These are phyloP conservation scores for Phytomonas serpens DNA, from an alignment of 208 protist genomes.

Conservation along the genomic window DNA sequence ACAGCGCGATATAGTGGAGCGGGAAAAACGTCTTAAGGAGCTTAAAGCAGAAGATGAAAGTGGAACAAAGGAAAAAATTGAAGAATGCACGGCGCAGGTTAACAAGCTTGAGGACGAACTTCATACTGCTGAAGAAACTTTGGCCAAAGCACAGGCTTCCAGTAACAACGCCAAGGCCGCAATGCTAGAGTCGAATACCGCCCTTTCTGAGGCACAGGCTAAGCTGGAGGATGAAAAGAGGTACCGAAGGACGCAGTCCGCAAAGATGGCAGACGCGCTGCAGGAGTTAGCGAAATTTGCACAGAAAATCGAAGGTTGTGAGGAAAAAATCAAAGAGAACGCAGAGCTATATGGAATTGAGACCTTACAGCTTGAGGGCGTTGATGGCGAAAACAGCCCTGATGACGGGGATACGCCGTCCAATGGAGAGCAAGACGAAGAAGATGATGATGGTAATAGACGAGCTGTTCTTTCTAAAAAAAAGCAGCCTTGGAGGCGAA, in stretches of 20 bases:
- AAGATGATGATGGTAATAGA: conserved; percentile 3
- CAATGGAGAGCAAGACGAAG: conserved; percentile 20
- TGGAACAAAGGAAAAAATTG: conserved; percentile 41
- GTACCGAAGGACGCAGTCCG: conserved; percentile 65
- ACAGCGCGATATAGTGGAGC: conserved; percentile 47
- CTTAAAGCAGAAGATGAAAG: conserved; percentile 61
- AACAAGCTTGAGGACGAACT: conserved; percentile 44
- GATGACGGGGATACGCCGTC: conserved; percentile 20
- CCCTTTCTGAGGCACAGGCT: conserved; percentile 57
- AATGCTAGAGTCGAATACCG: conserved; percentile 49
- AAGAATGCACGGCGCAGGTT: conserved; percentile 27
- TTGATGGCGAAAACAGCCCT: conserved; percentile 19
- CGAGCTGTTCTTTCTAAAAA: conserved; percentile 5
- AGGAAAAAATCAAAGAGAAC: conserved; percentile 82
- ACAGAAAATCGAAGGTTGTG: conserved; percentile 82
- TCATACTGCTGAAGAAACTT: conserved; percentile 39
- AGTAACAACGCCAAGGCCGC: conserved; percentile 47
- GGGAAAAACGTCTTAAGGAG: conserved; percentile 35
- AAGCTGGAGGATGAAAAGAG: conserved; percentile 73
- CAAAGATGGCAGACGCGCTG: conserved; percentile 70
- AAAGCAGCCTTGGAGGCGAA: conserved; percentile 10
- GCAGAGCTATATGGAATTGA: conserved; percentile 81
- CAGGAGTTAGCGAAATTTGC: conserved; percentile 80
- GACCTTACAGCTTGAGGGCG: conserved; percentile 41
- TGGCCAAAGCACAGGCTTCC: conserved; percentile 43